Conservation (phyloP, 352 stramenopile species). For the Phytopythium ostracodes region DNA sequence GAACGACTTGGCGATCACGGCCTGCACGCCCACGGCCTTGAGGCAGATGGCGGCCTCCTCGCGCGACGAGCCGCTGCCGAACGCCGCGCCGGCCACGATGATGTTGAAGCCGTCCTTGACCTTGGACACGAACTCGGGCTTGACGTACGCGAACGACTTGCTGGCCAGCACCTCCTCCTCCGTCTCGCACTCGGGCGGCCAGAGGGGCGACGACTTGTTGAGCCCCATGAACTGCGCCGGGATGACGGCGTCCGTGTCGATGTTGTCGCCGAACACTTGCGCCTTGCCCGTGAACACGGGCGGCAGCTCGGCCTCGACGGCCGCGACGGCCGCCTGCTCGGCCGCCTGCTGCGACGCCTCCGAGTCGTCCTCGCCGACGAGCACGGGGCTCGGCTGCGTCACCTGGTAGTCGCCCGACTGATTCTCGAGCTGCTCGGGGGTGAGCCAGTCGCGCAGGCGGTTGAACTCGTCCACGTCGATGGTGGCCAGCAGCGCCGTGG, state of each 20-base stretch:
- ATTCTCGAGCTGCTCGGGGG: constrained; percentile 19
- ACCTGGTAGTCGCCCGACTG: constrained; percentile 26
- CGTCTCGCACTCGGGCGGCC: constrained; percentile 71
- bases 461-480: constrained; percentile 76
- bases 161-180: constrained; percentile 73
- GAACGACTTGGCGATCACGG: constrained; percentile 84
- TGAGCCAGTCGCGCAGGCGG: constrained; percentile 73
- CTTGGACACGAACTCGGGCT: constrained; percentile 70
- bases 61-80: constrained; percentile 73
- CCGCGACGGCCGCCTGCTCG: constrained; percentile 52
- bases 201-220: constrained; percentile 76
- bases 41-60: constrained; percentile 79
- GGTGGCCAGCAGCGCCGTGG: constrained; percentile 52
- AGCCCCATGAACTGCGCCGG: constrained; percentile 81
- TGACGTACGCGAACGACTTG: constrained; percentile 82
- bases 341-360: constrained; percentile 38
- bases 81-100: constrained; percentile 70
- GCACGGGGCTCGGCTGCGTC: constrained; percentile 36
- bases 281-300: constrained; percentile 61
- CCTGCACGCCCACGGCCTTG: constrained; percentile 74
- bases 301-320: constrained; percentile 47
- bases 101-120: constrained; percentile 74
- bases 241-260: constrained; percentile 80
- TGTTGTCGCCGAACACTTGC: constrained; percentile 75
- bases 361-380: constrained; percentile 21